phyloP scores from a whole-genome alignment of 2,329 filamentous ascomycete genomes.

The Hyphodiscus sp. region DNA sequence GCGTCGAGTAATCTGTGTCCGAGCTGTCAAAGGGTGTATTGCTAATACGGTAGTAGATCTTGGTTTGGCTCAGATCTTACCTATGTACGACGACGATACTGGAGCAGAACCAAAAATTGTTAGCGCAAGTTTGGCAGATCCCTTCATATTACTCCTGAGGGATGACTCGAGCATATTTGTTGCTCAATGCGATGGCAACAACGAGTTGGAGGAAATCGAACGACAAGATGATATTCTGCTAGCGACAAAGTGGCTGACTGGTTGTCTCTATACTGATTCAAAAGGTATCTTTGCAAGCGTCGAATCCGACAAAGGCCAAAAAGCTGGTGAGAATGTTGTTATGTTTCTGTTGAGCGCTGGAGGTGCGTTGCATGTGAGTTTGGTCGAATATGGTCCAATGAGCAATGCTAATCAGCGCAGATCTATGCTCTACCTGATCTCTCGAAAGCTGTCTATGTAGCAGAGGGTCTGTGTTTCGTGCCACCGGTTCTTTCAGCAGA shows the following conservation, averaged over 20 bases:
- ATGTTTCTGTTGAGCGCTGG: conserved; percentile 71
- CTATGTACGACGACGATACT: conserved; percentile 86
- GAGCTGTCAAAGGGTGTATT: conserved; percentile 4
- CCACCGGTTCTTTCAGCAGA: conserved; percentile 70
- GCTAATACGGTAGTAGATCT: conserved; percentile 52
- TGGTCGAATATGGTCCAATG: not conserved
- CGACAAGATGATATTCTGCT: conserved; percentile 50
- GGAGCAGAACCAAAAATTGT: conserved; percentile 73
- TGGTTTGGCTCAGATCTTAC: conserved; percentile 82
- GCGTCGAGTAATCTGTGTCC: conserved; percentile 10
- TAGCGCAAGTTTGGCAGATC: conserved; percentile 78
- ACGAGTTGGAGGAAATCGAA: conserved; percentile 79
- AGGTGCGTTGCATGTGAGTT: conserved; percentile 69
- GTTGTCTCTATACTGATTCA: conserved; percentile 72
- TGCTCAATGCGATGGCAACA: conserved; percentile 70
- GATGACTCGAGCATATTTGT: conserved; percentile 79
- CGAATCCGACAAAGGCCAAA: conserved; percentile 34
- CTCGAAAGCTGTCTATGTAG: conserved; percentile 62
- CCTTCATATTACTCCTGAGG: conserved; percentile 74
- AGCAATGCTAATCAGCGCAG: conserved; percentile 35
- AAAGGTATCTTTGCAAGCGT: conserved; percentile 46
- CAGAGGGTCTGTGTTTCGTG: conserved; percentile 71
- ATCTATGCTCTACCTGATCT: conserved; percentile 73
- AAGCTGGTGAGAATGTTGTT: conserved; percentile 47
- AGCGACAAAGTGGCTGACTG: conserved; percentile 70